These are phyloP conservation scores for Begonia loranthoides DNA, from an alignment of 306 rosid genomes.

Conservation along the genomic window DNA sequence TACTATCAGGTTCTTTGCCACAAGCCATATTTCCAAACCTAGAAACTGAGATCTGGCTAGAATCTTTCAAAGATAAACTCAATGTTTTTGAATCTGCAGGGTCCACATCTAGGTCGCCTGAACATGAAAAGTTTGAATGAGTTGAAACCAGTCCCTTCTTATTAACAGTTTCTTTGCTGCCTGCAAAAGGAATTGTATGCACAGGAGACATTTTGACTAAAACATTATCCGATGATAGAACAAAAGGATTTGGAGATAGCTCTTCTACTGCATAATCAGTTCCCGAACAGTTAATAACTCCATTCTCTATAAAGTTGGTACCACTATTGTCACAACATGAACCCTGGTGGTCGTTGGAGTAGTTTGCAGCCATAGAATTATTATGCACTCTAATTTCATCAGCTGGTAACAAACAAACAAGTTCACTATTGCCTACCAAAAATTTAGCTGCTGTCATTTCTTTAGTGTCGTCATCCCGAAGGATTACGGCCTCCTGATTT, in stretches of 20 bases:
- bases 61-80: constrained; percentile 16
- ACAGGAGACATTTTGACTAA: constrained; percentile 16
- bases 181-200: constrained; percentile 19
- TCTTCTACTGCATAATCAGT: constrained; percentile 14
- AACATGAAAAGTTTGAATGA: constrained; percentile 23
- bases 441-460: constrained; percentile 19
- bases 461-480: constrained; percentile 17
- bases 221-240: constrained; percentile 26
- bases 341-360: constrained; percentile 18
- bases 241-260: constrained; percentile 17
- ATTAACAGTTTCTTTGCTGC: constrained; percentile 18
- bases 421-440: constrained; percentile 18
- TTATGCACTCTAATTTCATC: constrained; percentile 20
- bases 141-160: constrained; percentile 27
- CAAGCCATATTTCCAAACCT: constrained; percentile 27
- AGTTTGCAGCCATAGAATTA: constrained; percentile 17
- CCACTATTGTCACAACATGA: constrained; percentile 15
- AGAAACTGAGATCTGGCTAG: constrained; percentile 23
- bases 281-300: constrained; percentile 15
- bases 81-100: constrained; percentile 18
- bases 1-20: constrained; percentile 18
- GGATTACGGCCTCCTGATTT: constrained; percentile 14
- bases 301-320: constrained; percentile 20
- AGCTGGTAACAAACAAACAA: constrained; percentile 20
- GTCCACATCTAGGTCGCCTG: constrained; percentile 19